These are phyloP conservation scores for Schizothecium vesticola DNA, from an alignment of 495 filamentous ascomycete species.

Conservation along the genomic window DNA sequence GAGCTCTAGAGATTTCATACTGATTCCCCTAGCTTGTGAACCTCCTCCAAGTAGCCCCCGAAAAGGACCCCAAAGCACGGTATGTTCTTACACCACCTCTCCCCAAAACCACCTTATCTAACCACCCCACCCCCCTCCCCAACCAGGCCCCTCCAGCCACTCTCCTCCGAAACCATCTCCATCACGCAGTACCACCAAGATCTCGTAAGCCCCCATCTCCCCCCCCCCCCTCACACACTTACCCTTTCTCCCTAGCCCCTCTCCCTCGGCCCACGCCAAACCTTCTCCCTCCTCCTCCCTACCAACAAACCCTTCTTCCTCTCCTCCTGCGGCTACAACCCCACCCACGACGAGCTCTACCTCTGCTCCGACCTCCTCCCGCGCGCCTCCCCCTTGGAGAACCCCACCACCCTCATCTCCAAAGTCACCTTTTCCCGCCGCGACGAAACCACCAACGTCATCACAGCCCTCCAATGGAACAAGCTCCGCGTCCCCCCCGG, in stretches of 20 bases:
- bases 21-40: neutral
- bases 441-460: constrained; percentile 8
- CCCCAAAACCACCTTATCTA: neutral
- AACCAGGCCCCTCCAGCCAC: neutral
- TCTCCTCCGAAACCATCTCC: neutral
- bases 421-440: constrained; percentile 29
- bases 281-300: constrained; percentile 37
- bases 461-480: constrained; percentile 34
- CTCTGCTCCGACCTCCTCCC: constrained; percentile 52
- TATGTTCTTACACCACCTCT: neutral
- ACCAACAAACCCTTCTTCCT: constrained; percentile 51
- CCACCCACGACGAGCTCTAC: constrained; percentile 44
- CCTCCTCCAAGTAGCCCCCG: neutral
- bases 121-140: neutral
- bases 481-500: constrained; percentile 39
- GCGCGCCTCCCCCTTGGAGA: constrained; percentile 31
- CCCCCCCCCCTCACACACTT: constrained; percentile 19
- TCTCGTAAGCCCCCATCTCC: neutral
- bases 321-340: constrained; percentile 52
- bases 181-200: neutral
- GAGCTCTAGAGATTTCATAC: neutral
- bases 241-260: constrained; percentile 9
- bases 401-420: constrained; percentile 40
- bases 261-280: constrained; percentile 9
- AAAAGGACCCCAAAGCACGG: neutral